Conservation (phyloP, 352 stramenopile species). For the Plasmopara halstedii region DNA sequence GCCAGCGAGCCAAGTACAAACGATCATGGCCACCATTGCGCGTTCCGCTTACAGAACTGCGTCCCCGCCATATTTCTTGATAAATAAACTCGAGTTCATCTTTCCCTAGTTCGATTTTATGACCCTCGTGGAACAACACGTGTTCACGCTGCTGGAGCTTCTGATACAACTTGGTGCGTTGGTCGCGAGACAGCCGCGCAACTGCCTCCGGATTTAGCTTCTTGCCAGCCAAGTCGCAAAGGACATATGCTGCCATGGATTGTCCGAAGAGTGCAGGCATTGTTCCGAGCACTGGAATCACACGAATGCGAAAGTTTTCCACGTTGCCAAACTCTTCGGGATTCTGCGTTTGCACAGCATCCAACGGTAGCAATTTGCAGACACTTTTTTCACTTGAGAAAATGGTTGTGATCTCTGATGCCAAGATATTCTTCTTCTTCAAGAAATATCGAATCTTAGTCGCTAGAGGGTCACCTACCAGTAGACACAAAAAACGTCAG, state of each 20-base stretch:
- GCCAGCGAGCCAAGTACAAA: conserved; percentile 83
- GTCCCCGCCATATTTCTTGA: conserved; percentile 77
- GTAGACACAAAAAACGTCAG: conserved; percentile 3
- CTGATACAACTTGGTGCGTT: conserved; percentile 82
- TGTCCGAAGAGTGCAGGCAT: conserved; percentile 97
- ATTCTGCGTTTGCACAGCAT: conserved; percentile 84
- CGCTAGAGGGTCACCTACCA: conserved; percentile 88
- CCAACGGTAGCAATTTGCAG: conserved; percentile 92
- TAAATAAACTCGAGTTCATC: conserved; percentile 86
- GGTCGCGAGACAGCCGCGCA: conserved; percentile 65
- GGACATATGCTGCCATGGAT: conserved; percentile 90
- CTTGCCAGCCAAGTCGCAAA: conserved; percentile 90
- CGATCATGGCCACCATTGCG: conserved; percentile 70
- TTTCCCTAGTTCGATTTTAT: conserved; percentile 66
- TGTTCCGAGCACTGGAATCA: conserved; percentile 93
- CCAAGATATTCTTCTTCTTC: conserved; percentile 71
- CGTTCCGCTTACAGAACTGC: conserved; percentile 59
- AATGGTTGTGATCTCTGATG: conserved; percentile 73
- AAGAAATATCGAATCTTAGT: conserved; percentile 94
- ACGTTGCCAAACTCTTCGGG: conserved; percentile 93
- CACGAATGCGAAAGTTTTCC: conserved; percentile 94
- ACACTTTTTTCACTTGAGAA: conserved; percentile 96
- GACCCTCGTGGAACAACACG: conserved; percentile 41
- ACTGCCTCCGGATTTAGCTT: conserved; percentile 77
- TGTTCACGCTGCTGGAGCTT: conserved; percentile 75